Base-by-base conservation (phyloP, 768 basidiomycete genomes). In the Suillus sp. region DNA sequence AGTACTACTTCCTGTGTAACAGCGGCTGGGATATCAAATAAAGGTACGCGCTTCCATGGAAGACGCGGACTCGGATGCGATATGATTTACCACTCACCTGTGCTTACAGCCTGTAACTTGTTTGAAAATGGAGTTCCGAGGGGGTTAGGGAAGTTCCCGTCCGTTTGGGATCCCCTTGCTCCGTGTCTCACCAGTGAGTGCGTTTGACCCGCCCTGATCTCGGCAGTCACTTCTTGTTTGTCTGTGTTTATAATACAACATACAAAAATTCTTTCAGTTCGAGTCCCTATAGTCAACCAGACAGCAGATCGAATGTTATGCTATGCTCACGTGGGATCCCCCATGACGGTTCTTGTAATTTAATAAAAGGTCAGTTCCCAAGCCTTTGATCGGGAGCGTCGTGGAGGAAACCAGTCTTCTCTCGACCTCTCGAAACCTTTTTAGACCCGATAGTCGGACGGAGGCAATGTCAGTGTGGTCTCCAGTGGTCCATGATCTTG, bases 361-460 rank as follows among this genome's bases (percentile, higher is more conserved):
- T 43, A 66, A 65, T 43, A 64, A 65, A 72, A 74, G 69, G 65
- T 59, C 63, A 62, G 64, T 63, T 70, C 50, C 62, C 66, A 68
- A 53, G 59, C 47, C 57, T 64, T 64, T 63, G 66, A 72, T 70
- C 66, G 67, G 66, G 62, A 58, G 57, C 59, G 45, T 58, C 60
- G 61, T 65, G 70, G 73, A 69, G 65, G 64, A 68, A 66, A 67
- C 67, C 69, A 67, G 67, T 45, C 54, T 61, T 64, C 68, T 57
- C 43, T 30, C 57, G 30, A 64, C 30, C 64, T 51, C 62, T 62
- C 62, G 64, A 69, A 65, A 67, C 62, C 64, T 53, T 53, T 53
- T 53, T 53, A 53, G 51, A n/a, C 37, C 56, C 68, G 64, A 62
- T 67, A 1, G 38, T 57, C 56, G 58, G 54, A 63, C 67, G 75